Conservation (phyloP, 192 early-diverging fungal genomes). For the Geosiphon pyriformis region DNA sequence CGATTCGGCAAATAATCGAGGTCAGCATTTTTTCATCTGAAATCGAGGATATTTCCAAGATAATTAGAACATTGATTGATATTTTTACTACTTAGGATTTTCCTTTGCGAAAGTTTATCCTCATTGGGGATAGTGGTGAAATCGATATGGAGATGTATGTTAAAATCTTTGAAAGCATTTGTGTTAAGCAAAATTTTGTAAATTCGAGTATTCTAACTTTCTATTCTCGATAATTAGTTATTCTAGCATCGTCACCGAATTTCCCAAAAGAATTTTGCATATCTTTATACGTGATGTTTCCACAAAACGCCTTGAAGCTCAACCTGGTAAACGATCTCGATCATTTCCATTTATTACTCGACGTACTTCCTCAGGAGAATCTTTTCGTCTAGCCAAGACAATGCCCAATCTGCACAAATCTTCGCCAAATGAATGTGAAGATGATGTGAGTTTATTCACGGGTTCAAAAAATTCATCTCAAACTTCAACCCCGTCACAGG, state of each 20-base stretch:
- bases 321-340: neutral
- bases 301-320: constrained; percentile 16
- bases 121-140: constrained; percentile 85
- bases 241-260: constrained; percentile 42
- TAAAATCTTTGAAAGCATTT: neutral
- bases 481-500: neutral
- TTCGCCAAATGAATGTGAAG: neutral
- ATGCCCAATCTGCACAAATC: neutral
- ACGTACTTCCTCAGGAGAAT: constrained; percentile 1
- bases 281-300: constrained; percentile 67
- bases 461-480: neutral
- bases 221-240: constrained; percentile 31
- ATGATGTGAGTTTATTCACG: neutral
- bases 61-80: too few species aligned
- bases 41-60: too few species aligned
- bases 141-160: constrained; percentile 67
- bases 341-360: constrained; percentile 23
- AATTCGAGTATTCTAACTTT: neutral
- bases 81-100: constrained; percentile 58
- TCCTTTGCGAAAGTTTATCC: constrained; percentile 68
- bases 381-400: constrained; percentile 1
- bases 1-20: constrained; percentile 32
- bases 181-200: neutral
- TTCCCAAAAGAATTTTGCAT: constrained; percentile 53
- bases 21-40: too few species aligned